Evolutionary conservation across 306 rosid genomes (phyloP).

Genomic region (Luffa aegyptiaca): DNA sequence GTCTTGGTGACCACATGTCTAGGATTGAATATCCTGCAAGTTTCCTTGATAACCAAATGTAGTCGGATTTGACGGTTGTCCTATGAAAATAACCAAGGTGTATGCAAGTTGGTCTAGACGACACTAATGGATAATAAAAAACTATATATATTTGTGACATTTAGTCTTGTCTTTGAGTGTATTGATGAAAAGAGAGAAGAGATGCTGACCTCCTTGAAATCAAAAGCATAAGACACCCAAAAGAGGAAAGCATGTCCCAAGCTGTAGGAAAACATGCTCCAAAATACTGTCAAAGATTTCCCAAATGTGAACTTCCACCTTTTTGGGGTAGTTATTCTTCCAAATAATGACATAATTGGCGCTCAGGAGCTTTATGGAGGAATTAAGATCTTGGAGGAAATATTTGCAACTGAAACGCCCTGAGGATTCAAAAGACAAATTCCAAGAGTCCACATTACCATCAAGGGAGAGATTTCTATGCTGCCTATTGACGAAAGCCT

Average conservation of each 20-base stretch:
- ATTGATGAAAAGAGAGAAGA: background rate
- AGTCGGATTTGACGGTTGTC: too few species aligned
- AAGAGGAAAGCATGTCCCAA: background rate
- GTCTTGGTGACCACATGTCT: too few species aligned
- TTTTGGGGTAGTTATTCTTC: background rate
- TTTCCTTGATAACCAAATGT: too few species aligned
- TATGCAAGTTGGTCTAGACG: too few species aligned
- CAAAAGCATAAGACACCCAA: background rate
- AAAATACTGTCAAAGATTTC: background rate
- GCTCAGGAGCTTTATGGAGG: background rate
- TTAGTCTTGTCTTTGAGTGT: background rate
- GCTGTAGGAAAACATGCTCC: background rate
- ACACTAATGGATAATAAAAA: too few species aligned
- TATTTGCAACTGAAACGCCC: background rate
- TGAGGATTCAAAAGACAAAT: background rate
- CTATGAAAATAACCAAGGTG: too few species aligned
- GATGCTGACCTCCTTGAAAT: background rate
- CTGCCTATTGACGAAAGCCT: background rate
- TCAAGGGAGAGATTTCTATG: background rate
- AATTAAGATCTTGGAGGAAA: background rate
- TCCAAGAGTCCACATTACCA: background rate
- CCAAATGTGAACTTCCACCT: background rate
- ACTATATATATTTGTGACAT: too few species aligned
- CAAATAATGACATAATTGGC: background rate
- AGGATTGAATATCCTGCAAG: too few species aligned